phyloP scores from a whole-genome alignment of 1,284 basidiomycete genomes.

The Tylopilus sp. region DNA sequence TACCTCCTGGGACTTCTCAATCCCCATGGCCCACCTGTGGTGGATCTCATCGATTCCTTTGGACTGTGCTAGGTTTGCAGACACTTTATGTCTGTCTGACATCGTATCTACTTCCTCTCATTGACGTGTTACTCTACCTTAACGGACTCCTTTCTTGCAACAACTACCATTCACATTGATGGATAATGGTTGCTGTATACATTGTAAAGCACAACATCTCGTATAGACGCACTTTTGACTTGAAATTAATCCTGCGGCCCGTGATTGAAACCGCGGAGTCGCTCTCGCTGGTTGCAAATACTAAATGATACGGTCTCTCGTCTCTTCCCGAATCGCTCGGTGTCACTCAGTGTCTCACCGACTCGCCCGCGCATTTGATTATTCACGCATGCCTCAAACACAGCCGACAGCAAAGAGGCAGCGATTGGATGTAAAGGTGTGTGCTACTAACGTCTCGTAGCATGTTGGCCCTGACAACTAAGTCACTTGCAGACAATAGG shows the following conservation, averaged over 20 bases:
- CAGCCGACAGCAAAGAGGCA: conserved; percentile 45
- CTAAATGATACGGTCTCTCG: not conserved
- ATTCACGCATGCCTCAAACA: conserved; percentile 36
- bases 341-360: no score
- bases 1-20: conserved; percentile 12
- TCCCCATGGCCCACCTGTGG: conserved; percentile 5
- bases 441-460: not conserved
- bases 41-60: conserved; percentile 17
- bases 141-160: conserved; percentile 22
- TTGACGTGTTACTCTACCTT: conserved; percentile 27
- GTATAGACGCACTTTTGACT: conserved; percentile 14
- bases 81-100: conserved; percentile 22
- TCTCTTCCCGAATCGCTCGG: not conserved
- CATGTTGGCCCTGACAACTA: not conserved
- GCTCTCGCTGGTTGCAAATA: no score
- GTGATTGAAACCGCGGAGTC: not conserved
- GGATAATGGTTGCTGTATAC: conserved; percentile 24
- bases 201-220: conserved; percentile 26
- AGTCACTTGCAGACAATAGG: conserved; percentile 64
- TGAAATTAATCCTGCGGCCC: not conserved
- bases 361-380: no score
- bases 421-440: conserved; percentile 48
- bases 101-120: conserved; percentile 25
- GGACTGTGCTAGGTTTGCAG: conserved; percentile 21
- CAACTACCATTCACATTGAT: conserved; percentile 10